These are phyloP conservation scores for Solanum medicagineum DNA, from an alignment of 257 asterid genomes.

Conservation along the genomic window DNA sequence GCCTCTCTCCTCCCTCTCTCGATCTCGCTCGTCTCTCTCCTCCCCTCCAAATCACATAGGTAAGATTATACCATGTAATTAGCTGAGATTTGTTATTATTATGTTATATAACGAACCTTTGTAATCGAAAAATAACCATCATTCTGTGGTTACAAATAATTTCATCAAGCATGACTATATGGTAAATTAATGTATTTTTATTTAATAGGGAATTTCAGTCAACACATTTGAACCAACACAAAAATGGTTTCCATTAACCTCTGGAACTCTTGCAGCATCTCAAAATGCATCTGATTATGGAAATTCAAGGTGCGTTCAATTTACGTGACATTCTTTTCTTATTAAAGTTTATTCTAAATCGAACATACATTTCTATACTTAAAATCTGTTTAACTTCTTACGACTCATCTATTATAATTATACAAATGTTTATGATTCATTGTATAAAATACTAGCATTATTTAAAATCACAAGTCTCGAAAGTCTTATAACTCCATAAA, in stretches of 20 bases:
- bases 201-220: slow-evolving; percentile 27
- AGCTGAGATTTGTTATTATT: no score
- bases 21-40: no score
- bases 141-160: background rate
- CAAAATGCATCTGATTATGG: background rate
- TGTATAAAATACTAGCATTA: background rate
- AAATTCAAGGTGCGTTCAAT: slow-evolving; percentile 32
- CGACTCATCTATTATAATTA: no score
- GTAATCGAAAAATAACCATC: background rate
- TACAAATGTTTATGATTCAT: no score
- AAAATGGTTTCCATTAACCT: slow-evolving; percentile 30
- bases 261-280: slow-evolving; percentile 34
- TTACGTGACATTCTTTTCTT: background rate
- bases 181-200: background rate
- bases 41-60: no score
- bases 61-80: no score
- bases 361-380: background rate
- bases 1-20: no score
- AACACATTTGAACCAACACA: slow-evolving; percentile 29
- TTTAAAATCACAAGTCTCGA: no score
- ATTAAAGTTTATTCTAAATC: fast-evolving
- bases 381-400: no score
- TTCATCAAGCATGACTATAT: background rate
- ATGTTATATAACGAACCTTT: background rate
- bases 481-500: background rate